Percentiles rank a stretch among this genome's conserved stretches.
Conservation (phyloP, 2,329 filamentous ascomycete genomes). For the Diaporthe sp. region DNA sequence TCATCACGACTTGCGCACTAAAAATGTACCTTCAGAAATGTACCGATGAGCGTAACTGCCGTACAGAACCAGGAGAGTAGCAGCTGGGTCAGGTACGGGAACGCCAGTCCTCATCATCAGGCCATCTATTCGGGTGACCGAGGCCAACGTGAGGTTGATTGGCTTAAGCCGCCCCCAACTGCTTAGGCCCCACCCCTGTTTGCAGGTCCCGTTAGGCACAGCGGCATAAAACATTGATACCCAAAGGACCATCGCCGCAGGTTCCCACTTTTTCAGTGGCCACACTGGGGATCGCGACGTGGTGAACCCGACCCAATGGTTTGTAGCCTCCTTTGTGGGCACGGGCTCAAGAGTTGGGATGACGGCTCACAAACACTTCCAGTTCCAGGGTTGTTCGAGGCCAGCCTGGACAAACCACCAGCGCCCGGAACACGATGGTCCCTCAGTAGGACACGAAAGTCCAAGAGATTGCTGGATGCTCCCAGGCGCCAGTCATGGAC, state of each 20-base stretch:
- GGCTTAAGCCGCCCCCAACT: slow-evolving; percentile 25
- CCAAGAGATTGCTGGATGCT: background rate
- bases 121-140: slow-evolving; percentile 34
- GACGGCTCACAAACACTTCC: slow-evolving; percentile 25
- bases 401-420: slow-evolving; percentile 6
- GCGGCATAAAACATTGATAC: slow-evolving; percentile 37
- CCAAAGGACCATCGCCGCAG: slow-evolving; percentile 27
- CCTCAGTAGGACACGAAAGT: background rate
- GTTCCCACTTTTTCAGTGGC: slow-evolving; percentile 32
- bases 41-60: slow-evolving; percentile 17
- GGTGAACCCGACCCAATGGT: slow-evolving; percentile 27
- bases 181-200: slow-evolving; percentile 29
- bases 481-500: background rate
- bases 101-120: slow-evolving; percentile 21
- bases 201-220: slow-evolving; percentile 35
- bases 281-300: slow-evolving; percentile 25
- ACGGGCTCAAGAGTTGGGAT: slow-evolving; percentile 25
- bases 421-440: background rate
- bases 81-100: slow-evolving; percentile 23
- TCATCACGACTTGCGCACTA: background rate
- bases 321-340: slow-evolving; percentile 24
- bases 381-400: slow-evolving; percentile 24
- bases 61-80: background rate
- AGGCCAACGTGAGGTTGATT: slow-evolving; percentile 32
- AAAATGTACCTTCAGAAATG: background rate